These are phyloP conservation scores for Chalaropsis ovoidea DNA, from an alignment of 2,329 filamentous ascomycete genomes.

Conservation along the genomic window DNA sequence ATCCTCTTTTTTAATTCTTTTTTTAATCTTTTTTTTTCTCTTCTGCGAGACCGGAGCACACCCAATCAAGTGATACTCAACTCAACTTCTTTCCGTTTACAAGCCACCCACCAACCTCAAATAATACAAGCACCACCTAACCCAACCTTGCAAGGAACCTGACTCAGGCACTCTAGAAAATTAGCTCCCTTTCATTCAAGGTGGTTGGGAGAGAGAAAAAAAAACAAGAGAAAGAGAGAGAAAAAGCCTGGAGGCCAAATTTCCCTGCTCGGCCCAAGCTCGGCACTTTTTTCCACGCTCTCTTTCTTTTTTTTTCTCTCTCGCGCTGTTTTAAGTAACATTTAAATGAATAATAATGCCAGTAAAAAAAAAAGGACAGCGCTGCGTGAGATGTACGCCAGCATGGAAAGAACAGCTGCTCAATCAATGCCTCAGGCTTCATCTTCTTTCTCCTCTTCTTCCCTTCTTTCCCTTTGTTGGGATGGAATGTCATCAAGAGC, in stretches of 20 bases:
- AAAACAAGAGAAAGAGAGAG: neutral
- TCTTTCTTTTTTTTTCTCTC: neutral
- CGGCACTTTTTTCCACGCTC: neutral
- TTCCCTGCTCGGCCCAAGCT: slow-evolving; percentile 14
- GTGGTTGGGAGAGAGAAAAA: neutral
- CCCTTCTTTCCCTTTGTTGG: neutral
- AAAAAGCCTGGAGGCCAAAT: neutral
- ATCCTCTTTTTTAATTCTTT: neutral
- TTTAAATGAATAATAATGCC: neutral
- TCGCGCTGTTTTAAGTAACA: neutral
- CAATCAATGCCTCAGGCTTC: neutral
- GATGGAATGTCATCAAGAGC: slow-evolving; percentile 19
- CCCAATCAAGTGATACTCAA: neutral
- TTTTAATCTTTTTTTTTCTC: neutral
- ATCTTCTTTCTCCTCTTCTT: neutral
- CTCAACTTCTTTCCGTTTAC: neutral
- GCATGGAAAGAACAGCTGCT: neutral
- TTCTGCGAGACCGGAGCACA: neutral
- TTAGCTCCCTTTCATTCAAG: neutral
- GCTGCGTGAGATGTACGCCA: too few relatives aligned
- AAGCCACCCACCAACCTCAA: neutral
- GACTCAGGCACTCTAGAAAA: neutral
- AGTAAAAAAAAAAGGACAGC: neutral
- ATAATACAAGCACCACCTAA: neutral
- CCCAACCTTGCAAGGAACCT: neutral